Conservation (phyloP, 2,329 filamentous ascomycete genomes). For the Colletotrichum sublineola region DNA sequence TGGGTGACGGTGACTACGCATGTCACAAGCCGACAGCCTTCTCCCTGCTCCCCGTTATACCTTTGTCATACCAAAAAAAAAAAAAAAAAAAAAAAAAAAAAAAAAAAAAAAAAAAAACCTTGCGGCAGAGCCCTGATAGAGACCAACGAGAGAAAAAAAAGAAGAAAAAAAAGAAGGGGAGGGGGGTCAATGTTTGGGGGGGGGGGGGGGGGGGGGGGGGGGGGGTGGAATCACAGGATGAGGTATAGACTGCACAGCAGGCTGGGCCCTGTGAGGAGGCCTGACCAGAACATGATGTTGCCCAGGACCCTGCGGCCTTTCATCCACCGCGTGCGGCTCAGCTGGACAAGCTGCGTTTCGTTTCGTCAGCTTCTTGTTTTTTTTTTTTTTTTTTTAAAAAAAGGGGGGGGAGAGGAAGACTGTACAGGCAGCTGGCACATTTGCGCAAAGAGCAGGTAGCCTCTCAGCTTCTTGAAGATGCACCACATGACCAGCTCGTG, state of each 20-base stretch:
- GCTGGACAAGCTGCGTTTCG: constrained; percentile 65
- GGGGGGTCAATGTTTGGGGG: neutral
- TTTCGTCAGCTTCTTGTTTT: neutral
- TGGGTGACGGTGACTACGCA: neutral
- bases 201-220: neutral
- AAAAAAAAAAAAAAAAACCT: neutral
- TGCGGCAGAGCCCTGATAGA: neutral
- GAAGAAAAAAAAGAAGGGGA: neutral
- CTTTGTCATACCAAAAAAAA: too few relatives aligned
- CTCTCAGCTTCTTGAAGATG: constrained; percentile 81
- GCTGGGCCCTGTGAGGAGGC: constrained; percentile 82
- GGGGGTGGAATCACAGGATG: constrained; percentile 59
- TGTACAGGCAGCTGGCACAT: constrained; percentile 78
- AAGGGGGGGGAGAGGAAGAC: constrained; percentile 16
- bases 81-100: too few relatives aligned
- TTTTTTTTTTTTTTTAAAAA: neutral
- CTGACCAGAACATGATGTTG: constrained; percentile 83
- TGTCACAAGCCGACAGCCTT: neutral
- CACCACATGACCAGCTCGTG: constrained; percentile 87
- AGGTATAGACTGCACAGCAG: constrained; percentile 72
- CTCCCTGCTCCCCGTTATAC: too few relatives aligned
- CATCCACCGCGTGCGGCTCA: constrained; percentile 77
- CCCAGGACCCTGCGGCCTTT: constrained; percentile 73
- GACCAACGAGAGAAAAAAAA: neutral
- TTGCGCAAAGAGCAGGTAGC: constrained; percentile 80